Base-by-base conservation (phyloP, 352 stramenopile genomes). In the Pythium volutum region DNA sequence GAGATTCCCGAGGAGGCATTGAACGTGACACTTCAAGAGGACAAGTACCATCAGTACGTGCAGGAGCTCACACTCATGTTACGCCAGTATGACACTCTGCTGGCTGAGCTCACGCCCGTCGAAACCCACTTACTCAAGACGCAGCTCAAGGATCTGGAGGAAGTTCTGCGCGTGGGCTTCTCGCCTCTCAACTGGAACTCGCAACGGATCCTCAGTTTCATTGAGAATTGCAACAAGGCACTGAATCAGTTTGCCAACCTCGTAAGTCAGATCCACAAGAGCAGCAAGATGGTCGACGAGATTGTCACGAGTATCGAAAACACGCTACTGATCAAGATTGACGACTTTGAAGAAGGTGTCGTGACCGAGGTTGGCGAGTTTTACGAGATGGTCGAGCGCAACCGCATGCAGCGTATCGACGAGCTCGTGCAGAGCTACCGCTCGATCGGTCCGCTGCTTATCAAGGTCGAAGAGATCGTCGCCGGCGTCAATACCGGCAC, bases 121-220 rank as follows among this genome's bases (percentile, higher is more conserved):
- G 93, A 98, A 64, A 93, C 76, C 1, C 84, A 96, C 55, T 64
- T 98, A 18, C 69, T 98, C 2, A 78, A 86, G n/a, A 78, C 69
- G 0, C 88, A 98, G n/a, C 70, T 98, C 9, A 93, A 94, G 41
- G 82, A 93, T 20, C 72, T 98, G 0, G 84, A 96, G 36, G 83
- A 94, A 41, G 86, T 89, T 1, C 59, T 97, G 1, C 85, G 83
- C 8, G 81, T 91, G 2, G 95, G 95, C 0, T 98, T 98, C 63
- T 96, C 92, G 5, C 93, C 95, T 29, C 73, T 98, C 10, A 98
- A 98, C 67, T 98, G 95, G 95, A 98, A 97, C 59, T 98, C 93
- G 4, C 94, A 98, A 70, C 93, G 96, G 27, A 96, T 98, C n/a
- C 61, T 95, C 22, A 92, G 83, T 36, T 98, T 98, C 67, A 97